These are phyloP conservation scores for Endotrypanum monterogeii DNA, from an alignment of 208 protist species.

Conservation along the genomic window DNA sequence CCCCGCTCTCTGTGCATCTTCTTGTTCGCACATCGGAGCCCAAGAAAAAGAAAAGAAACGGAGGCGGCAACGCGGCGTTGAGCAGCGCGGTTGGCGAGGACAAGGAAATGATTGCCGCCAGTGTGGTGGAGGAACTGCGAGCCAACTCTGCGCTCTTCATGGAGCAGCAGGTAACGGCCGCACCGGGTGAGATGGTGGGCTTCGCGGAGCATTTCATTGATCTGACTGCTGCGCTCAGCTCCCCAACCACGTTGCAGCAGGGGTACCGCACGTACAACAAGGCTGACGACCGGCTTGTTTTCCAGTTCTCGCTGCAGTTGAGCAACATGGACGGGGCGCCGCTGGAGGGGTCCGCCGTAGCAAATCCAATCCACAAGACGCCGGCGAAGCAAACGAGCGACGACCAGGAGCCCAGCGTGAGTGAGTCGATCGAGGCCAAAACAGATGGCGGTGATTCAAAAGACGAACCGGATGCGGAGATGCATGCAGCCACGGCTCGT, in stretches of 20 bases:
- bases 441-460: conserved; percentile 29
- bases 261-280: conserved; percentile 78
- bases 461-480: conserved; percentile 29
- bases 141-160: conserved; percentile 55
- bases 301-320: conserved; percentile 67
- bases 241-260: conserved; percentile 44
- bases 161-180: conserved; percentile 50
- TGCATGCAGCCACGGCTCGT: conserved; percentile 14
- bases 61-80: not conserved
- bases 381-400: conserved; percentile 26
- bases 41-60: conserved; percentile 72
- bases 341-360: conserved; percentile 21
- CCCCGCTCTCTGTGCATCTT: conserved; percentile 42
- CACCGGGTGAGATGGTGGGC: conserved; percentile 61
- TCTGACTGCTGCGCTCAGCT: conserved; percentile 46
- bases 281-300: conserved; percentile 66
- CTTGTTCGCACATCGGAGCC: conserved; percentile 68
- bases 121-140: conserved; percentile 24
- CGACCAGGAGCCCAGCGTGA: conserved; percentile 19
- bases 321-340: conserved; percentile 34
- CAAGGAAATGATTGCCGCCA: conserved; percentile 5
- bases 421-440: conserved; percentile 13
- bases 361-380: conserved; percentile 4
- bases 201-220: conserved; percentile 59
- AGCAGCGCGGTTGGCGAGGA: conserved; percentile 16